A percentile compares a stretch with the other conserved stretches of the same genome.
These are phyloP conservation scores for Diplodia corticola DNA, from an alignment of 2,329 filamentous ascomycete species.

Conservation along the genomic window DNA sequence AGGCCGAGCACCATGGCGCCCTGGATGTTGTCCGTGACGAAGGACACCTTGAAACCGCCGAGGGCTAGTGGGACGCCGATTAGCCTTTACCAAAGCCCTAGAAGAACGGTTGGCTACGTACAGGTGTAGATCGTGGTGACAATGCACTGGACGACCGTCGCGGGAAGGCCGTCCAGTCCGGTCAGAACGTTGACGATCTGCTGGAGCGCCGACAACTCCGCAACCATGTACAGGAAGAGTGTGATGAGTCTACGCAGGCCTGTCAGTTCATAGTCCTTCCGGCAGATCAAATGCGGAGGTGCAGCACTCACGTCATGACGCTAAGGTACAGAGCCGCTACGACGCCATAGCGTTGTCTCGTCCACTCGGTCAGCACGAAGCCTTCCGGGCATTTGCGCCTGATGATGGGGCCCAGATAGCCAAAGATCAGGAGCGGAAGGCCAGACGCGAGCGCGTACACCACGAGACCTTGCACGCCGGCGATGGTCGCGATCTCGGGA, in stretches of 20 bases:
- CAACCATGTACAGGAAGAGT: conserved; percentile 83
- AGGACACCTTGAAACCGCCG: conserved; percentile 81
- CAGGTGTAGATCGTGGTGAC: conserved; percentile 84
- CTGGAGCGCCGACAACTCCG: conserved; percentile 77
- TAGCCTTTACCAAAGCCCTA: conserved; percentile 21
- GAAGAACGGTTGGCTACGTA: conserved; percentile 41
- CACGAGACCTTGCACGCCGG: conserved; percentile 75
- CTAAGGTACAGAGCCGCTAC: conserved; percentile 72
- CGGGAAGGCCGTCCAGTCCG: conserved; percentile 70
- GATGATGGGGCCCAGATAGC: conserved; percentile 73
- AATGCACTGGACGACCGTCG: conserved; percentile 74
- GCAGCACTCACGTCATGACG: conserved; percentile 61
- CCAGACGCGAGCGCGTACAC: conserved; percentile 74
- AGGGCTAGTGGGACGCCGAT: conserved; percentile 54
- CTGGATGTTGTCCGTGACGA: conserved; percentile 80
- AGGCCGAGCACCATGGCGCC: conserved; percentile 74
- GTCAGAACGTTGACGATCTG: conserved; percentile 76
- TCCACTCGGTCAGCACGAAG: conserved; percentile 84
- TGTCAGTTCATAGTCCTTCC: neutral
- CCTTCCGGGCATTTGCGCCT: conserved; percentile 77
- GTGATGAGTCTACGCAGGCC: conserved; percentile 61
- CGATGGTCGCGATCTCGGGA: conserved; percentile 75
- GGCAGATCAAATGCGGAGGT: neutral
- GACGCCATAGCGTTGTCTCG: conserved; percentile 72
- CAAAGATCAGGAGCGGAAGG: conserved; percentile 73